Evolutionary conservation across 2,329 filamentous ascomycete species (phyloP).

Genomic region (Graphilbum ipis-grandicollis): DNA sequence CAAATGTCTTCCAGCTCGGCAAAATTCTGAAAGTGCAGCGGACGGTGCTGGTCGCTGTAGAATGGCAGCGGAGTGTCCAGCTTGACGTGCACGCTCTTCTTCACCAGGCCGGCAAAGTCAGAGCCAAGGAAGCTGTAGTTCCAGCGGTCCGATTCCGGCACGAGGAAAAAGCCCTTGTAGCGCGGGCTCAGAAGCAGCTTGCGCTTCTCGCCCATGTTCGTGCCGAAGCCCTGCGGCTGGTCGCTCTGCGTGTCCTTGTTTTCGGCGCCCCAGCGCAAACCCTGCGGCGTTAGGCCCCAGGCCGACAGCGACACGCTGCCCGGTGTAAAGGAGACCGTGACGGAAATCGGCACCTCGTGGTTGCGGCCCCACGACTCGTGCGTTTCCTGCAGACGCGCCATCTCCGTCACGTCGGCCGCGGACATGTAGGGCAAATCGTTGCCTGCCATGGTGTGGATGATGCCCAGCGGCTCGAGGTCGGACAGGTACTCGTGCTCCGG

Average conservation of each 20-base stretch:
- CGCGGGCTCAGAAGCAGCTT: conserved; percentile 86
- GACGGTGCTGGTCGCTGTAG: conserved; percentile 83
- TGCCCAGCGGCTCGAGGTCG: conserved; percentile 72
- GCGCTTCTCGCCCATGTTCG: conserved; percentile 84
- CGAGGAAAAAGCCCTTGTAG: conserved; percentile 89
- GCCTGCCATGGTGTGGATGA: conserved; percentile 90
- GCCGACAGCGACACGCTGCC: conserved; percentile 89
- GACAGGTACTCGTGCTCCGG: conserved; percentile 85
- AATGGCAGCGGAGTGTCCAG: conserved; percentile 81
- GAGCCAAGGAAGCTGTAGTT: conserved; percentile 98
- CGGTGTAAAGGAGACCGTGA: conserved; percentile 91
- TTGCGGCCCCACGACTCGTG: conserved; percentile 54
- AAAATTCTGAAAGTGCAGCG: conserved; percentile 93
- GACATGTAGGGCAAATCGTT: conserved; percentile 97
- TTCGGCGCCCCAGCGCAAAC: conserved; percentile 93
- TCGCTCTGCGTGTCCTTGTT: conserved; percentile 89
- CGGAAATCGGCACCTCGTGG: conserved; percentile 75
- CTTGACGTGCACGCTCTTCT: conserved; percentile 80
- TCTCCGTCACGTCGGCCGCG: conserved; percentile 82
- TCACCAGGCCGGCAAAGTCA: conserved; percentile 72
- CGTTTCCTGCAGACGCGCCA: conserved; percentile 72
- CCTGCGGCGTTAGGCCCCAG: conserved; percentile 79
- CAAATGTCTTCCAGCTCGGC: conserved; percentile 93
- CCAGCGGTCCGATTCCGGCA: conserved; percentile 80
- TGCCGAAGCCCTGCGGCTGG: conserved; percentile 84